Percentiles rank a stretch among this genome's conserved stretches.
Conservation (phyloP, 1,284 basidiomycete species). For the Cryptococcus depauperatus region DNA sequence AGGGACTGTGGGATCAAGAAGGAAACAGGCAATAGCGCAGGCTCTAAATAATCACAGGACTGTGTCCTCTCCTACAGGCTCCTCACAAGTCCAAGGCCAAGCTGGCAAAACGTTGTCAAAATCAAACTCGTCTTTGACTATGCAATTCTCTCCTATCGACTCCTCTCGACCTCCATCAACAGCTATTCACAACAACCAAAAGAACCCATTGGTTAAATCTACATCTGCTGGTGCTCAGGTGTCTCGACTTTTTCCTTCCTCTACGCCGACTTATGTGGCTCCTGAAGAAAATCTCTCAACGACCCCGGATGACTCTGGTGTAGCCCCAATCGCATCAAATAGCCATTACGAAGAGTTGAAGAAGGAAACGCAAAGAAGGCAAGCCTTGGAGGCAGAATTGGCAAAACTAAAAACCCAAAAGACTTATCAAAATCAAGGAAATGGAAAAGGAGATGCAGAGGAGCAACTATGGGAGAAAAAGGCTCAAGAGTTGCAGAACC, state of each 20-base stretch:
- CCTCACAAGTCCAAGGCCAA: background rate
- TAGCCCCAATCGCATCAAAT: slow-evolving; percentile 14
- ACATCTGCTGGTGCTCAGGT: background rate
- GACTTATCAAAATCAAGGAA: slow-evolving; percentile 3
- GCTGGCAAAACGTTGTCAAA: slow-evolving; percentile 4
- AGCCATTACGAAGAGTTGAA: slow-evolving; percentile 29
- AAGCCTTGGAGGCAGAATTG: slow-evolving; percentile 22
- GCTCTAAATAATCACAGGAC: background rate
- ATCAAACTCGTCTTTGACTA: slow-evolving; percentile 14
- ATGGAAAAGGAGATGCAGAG: background rate
- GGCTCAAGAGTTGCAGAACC: slow-evolving; percentile 17
- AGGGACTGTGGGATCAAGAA: too few relatives aligned
- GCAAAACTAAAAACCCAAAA: background rate
- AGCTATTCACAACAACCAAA: background rate
- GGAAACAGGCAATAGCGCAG: slow-evolving; percentile 17
- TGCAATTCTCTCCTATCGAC: too few relatives aligned
- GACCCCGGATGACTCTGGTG: background rate
- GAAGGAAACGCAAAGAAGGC: slow-evolving; percentile 19
- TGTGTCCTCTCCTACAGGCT: background rate
- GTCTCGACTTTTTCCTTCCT: too few relatives aligned
- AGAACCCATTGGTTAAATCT: background rate
- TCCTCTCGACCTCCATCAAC: background rate
- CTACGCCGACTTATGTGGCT: too few relatives aligned
- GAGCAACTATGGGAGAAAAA: slow-evolving; percentile 8
- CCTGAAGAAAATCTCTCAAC: too few relatives aligned